These are phyloP conservation scores for Umbelopsis sp. DNA, from an alignment of 371 early-diverging fungal species.

Conservation along the genomic window DNA sequence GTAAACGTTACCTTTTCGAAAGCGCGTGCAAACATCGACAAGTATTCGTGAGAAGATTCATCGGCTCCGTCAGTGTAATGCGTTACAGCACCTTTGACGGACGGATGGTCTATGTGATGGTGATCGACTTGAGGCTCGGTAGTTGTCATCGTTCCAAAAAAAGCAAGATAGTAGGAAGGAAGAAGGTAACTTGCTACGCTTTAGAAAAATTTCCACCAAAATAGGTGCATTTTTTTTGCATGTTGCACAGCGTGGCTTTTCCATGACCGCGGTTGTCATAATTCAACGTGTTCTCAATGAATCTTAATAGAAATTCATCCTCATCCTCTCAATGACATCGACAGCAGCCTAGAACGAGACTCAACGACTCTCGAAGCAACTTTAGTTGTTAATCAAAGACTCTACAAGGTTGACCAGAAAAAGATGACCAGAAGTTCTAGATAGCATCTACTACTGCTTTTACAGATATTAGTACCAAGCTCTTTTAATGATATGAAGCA, in stretches of 20 bases:
- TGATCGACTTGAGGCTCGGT: background rate
- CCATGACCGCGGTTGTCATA: background rate
- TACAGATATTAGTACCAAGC: too few relatives aligned
- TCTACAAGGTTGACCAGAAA: too few relatives aligned
- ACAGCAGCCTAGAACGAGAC: too few relatives aligned
- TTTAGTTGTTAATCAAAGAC: too few relatives aligned
- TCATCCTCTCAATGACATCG: too few relatives aligned
- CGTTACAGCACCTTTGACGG: background rate
- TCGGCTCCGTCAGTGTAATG: background rate
- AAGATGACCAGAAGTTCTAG: too few relatives aligned
- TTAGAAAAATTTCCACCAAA: background rate
- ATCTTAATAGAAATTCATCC: too few relatives aligned
- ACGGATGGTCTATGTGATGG: background rate
- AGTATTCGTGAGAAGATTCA: background rate
- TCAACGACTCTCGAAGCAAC: too few relatives aligned
- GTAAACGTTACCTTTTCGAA: conserved; percentile 2
- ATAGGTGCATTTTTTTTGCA: conserved; percentile 5
- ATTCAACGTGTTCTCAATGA: too few relatives aligned
- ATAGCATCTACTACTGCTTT: too few relatives aligned
- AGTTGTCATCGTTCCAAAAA: background rate
- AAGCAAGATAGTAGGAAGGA: background rate
- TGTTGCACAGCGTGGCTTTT: conserved; percentile 8
- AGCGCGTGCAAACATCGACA: conserved; percentile 15
- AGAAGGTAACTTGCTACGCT: background rate
- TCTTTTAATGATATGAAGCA: too few relatives aligned